These are phyloP conservation scores for Suillus spraguei DNA, from an alignment of 768 basidiomycete species.

Conservation along the genomic window DNA sequence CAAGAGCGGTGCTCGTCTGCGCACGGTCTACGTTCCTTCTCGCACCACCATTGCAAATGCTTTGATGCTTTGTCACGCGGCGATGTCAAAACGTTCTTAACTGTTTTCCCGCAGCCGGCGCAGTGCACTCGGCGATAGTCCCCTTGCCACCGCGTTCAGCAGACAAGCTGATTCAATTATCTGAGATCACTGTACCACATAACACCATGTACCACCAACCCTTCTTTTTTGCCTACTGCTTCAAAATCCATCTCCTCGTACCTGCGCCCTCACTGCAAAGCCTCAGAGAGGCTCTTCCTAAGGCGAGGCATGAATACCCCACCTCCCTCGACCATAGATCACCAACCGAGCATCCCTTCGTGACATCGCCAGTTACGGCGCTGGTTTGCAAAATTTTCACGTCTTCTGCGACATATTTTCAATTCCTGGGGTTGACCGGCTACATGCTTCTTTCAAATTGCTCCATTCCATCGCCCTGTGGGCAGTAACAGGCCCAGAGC, in stretches of 20 bases:
- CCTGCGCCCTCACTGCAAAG: not conserved
- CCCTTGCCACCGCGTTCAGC: not conserved
- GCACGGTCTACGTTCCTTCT: too few relatives aligned
- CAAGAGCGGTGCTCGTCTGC: too few relatives aligned
- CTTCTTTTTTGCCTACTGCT: not conserved
- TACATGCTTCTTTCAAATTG: slow-evolving; percentile 8
- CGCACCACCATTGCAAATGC: not conserved
- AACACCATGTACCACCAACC: too few relatives aligned
- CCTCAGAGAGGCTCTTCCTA: not conserved
- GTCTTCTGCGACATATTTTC: not conserved
- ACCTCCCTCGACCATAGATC: not conserved
- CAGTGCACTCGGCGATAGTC: not conserved
- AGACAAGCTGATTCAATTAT: not conserved
- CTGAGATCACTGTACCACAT: not conserved
- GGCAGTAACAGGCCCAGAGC: slow-evolving; percentile 34
- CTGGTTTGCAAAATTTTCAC: not conserved
- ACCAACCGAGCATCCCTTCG: not conserved
- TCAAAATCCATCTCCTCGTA: not conserved
- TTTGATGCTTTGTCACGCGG: not conserved
- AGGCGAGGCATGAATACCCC: not conserved
- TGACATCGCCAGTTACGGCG: not conserved
- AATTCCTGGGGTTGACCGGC: not conserved
- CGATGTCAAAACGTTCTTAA: not conserved
- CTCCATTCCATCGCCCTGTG: slow-evolving; percentile 40
- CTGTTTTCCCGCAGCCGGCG: not conserved